Evolutionary conservation across 2,329 filamentous ascomycete species (phyloP), one percentile per base, ranked within the genome.

Genomic region (Talaromyces sp.): DNA sequence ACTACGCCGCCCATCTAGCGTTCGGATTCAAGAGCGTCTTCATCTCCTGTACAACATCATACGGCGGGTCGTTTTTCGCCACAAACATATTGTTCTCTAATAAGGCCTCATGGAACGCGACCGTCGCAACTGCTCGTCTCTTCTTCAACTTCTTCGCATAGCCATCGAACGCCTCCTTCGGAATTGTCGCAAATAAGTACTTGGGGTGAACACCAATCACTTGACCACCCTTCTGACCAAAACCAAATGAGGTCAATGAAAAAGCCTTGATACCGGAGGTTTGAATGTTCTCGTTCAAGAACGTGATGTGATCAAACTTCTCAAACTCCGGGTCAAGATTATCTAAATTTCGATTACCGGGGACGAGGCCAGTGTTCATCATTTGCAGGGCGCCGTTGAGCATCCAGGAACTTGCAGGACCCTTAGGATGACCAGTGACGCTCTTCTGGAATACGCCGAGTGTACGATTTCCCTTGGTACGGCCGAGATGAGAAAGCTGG

Each of bases 391-490:
- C 94, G 70, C 95, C 95, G 84, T 99, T 99, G 86, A 99, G 89
- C 95, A 99, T 99, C 93, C 95, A 99, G 57, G 94, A 95, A 84
- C 95, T 96, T 67, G 95, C 95, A 74, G 95, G 94, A 89, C 95
- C 95, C 88, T 99, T 99, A 74, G 95, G 95, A 78, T 99, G 95
- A 79, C 95, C 95, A 63, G 96, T 99, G 67, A 99, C 89, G 79
- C 96, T 98, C 82, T 99, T 99, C 82, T 99, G 95, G 90, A 98
- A 99, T 78, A 99, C 93, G 83, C 93, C 95, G 69, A 98, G 82
- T 15, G 99, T 84, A 33, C 95, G 93, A 75, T 99, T 99, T 74
- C 96, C 95, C 88, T 97, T 97, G 81, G 89, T 90, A 72, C 95
- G 91, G 70, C 95, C 95, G 61, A 99, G 89, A 76, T 99, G 95